Evolutionary conservation across 257 asterid species (phyloP).

Genomic region (Rubia yunnanensis): DNA sequence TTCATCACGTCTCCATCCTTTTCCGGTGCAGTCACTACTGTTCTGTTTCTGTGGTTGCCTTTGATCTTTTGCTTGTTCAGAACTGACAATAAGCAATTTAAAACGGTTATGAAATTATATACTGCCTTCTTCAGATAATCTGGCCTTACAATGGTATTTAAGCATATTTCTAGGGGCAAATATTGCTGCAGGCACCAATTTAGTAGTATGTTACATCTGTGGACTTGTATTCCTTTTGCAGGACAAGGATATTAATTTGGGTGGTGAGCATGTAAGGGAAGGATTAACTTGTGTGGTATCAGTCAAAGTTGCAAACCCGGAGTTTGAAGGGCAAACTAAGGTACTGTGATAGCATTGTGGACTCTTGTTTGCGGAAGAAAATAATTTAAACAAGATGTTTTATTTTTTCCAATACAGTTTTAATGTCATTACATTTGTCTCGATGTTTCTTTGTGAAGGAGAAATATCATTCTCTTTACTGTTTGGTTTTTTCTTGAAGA

Average conservation of each 20-base stretch:
- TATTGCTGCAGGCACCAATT: background rate
- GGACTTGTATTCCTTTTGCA: conserved; percentile 19
- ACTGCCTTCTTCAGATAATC: background rate
- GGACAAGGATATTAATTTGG: conserved; percentile 85
- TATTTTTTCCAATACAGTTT: background rate
- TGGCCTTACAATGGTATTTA: background rate
- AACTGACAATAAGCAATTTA: no score
- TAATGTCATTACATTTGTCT: background rate
- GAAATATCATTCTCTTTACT: conserved; percentile 1
- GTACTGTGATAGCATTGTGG: conserved; percentile 20
- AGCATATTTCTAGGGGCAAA: background rate
- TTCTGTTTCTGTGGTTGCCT: background rate
- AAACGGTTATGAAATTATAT: no score
- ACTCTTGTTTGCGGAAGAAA: background rate
- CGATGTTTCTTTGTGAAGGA: background rate
- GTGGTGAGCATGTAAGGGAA: conserved; percentile 98
- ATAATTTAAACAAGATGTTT: background rate
- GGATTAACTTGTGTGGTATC: conserved; percentile 92
- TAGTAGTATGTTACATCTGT: background rate
- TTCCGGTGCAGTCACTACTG: background rate
- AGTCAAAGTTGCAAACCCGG: conserved; percentile 90
- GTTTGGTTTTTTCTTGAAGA: conserved; percentile 33
- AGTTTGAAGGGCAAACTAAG: conserved; percentile 99
- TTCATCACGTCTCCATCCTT: background rate
- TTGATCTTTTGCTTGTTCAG: background rate